Base-by-base conservation (phyloP, 345 rosid species). In the Hibiscus trionum region DNA sequence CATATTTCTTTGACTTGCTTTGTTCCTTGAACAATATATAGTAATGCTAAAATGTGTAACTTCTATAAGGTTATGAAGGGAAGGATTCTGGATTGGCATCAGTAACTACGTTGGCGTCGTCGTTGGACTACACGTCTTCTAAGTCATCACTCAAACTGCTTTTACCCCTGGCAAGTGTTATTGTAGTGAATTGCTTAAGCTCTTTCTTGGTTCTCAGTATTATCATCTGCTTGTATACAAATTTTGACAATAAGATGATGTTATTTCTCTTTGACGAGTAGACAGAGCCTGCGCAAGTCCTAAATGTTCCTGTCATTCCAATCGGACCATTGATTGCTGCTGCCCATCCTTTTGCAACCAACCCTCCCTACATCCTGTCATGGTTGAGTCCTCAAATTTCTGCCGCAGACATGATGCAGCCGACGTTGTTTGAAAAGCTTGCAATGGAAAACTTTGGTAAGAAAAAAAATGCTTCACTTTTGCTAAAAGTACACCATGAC, bases 101-200 rank as follows among this genome's bases (percentile, higher is more conserved):
- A 56, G 80, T 88, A 71, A 82, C 81, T 66, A 90, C 97, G 26
- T 75, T 88, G 56, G 96, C 86, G 29, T 86, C 98, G 66, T 80
- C 98, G 10, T 87, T 94, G 55, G 97, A 94, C 77, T 91, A 88
- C 78, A 74, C 86, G 35, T 74, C 90, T 75, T 94, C 97, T 55
- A 75, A 78, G 75, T 91, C 97, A 57, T 77, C 83, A 62, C 86
- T 90, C 57, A 91, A 82, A 72, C 73, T 85, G 78, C 84, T 91
- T 76, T 81, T 94, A 84, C 95, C 90, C 15, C 81, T 88, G 84
- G 98, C 75, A 86, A 87, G 93, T 85, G 78, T 70, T 56, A 50
- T 12, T 21, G 31, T 14, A 62, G 27, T 17, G n/a, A 61, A 56
- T 59, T 73, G 16, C 66, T 71, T 53, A 49, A 33, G 31, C 17